phyloP scores from a whole-genome alignment of 176 grass and related monocot species.

The Cocos nucifera region DNA sequence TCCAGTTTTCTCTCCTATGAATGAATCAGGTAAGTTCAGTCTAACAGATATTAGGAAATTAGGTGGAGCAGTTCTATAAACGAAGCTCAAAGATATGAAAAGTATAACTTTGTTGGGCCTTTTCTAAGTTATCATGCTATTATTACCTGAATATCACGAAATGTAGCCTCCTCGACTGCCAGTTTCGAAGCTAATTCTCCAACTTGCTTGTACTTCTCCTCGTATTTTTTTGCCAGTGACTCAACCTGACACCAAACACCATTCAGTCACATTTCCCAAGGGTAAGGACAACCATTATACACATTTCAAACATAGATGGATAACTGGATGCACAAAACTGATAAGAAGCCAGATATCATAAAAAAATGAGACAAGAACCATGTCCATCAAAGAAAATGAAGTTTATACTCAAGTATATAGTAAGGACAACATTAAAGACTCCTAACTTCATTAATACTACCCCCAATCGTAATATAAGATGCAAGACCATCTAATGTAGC shows the following conservation, averaged over 20 bases:
- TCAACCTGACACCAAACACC: conserved; percentile 56
- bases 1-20: conserved; percentile 91
- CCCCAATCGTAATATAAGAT: too few species aligned
- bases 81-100: conserved; percentile 15
- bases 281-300: too few species aligned
- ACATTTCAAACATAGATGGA: too few species aligned
- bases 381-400: too few species aligned
- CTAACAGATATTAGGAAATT: background rate
- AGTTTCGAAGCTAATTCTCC: conserved; percentile 87
- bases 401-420: too few species aligned
- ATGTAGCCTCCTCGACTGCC: conserved; percentile 71
- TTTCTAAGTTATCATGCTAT: conserved; percentile 16
- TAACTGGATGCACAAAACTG: too few species aligned
- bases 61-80: conserved; percentile 6
- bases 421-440: too few species aligned
- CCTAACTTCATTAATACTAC: too few species aligned
- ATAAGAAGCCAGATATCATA: too few species aligned
- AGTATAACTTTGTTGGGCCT: background rate
- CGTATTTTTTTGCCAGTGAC: conserved; percentile 86
- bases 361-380: too few species aligned
- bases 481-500: too few species aligned
- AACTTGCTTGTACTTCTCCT: conserved; percentile 99
- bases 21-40: conserved; percentile 17
- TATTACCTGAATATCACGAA: conserved; percentile 80
- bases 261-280: too few species aligned